Evolutionary conservation across 2,329 filamentous ascomycete species (phyloP), one percentile per base, ranked within the genome.

Genomic region (Fusarium metavorans): DNA sequence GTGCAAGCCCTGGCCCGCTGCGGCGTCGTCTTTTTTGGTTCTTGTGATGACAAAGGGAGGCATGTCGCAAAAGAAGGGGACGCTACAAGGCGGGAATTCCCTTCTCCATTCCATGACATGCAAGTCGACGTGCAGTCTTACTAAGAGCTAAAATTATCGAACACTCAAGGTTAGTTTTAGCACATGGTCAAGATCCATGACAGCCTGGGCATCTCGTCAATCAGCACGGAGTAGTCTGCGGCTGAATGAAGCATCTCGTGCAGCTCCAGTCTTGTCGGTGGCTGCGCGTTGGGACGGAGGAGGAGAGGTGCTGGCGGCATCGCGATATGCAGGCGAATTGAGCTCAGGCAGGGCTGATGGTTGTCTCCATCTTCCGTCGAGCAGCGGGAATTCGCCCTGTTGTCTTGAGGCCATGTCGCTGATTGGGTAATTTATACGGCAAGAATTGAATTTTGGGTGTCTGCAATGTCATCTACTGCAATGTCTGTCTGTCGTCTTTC

Each of bases 131-230:
- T 66, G 25, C 59, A 67, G 64, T 77, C 71, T 75, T 70, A 77
- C 65, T 71, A 73, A 77, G 73, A 78, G 54, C 76, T 73, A 77
- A 57, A 67, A 66, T 41, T 34, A 41, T 65, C 48, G 50, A 74
- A 45, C 54, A 56, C 16, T 58, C 57, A 27, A 52, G 56, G 41
- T 54, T 25, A 56, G 34, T 52, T 67, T 57, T 66, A 61, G 32
- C 52, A 68, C 43, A 37, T 65, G 54, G 62, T 39, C 67, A 58
- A 54, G 27, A 54, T 54, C 48, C 30, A 48, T 32, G 48, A 61
- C 37, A 64, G 27, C 7, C 48, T 54, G 37, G 58, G 48, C 48
- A 54, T 54, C 27, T 50, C 45, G 52, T 61, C 57, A 48, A 59
- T 32, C 30, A 32, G 10, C 10, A 32, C 30, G 9, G 30, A 32